Conservation (phyloP, 108 stramenopile genomes). For the Cyclotella kingstonii region DNA sequence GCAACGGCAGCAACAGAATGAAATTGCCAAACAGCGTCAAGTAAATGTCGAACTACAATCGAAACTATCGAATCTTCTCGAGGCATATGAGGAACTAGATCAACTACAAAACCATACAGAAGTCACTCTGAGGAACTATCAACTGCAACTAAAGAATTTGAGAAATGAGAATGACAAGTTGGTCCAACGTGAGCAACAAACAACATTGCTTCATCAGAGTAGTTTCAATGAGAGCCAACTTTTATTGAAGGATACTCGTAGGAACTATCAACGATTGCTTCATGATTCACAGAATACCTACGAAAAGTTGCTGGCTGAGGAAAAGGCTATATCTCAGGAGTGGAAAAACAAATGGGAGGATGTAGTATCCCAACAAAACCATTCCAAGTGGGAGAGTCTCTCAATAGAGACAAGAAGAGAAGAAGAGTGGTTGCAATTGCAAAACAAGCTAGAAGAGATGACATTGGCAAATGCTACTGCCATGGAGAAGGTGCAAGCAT, state of each 20-base stretch:
- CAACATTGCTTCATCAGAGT: slow-evolving; percentile 2
- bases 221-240: slow-evolving; percentile 11
- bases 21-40: slow-evolving; percentile 9
- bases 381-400: not conserved
- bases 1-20: slow-evolving; percentile 1
- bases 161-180: not conserved
- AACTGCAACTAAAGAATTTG: slow-evolving; percentile 1
- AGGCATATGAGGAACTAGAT: slow-evolving; percentile 30
- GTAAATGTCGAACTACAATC: slow-evolving; percentile 8
- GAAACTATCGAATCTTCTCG: slow-evolving; percentile 27
- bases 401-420: slow-evolving; percentile 5
- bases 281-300: slow-evolving; percentile 6
- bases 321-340: slow-evolving; percentile 1
- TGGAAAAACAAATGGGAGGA: slow-evolving; percentile 18
- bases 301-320: slow-evolving; percentile 16
- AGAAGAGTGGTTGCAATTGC: slow-evolving; percentile 5
- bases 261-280: slow-evolving; percentile 1
- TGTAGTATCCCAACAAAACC: not conserved
- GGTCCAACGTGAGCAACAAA: not conserved
- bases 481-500: slow-evolving; percentile 4
- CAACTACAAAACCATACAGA: slow-evolving; percentile 22
- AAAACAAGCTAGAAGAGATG: slow-evolving; percentile 6
- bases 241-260: slow-evolving; percentile 5
- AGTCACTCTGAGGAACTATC: not conserved
- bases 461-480: slow-evolving; percentile 3